These are phyloP conservation scores for Pouteria campechiana DNA, from an alignment of 179 eudicot species.

Conservation along the genomic window DNA sequence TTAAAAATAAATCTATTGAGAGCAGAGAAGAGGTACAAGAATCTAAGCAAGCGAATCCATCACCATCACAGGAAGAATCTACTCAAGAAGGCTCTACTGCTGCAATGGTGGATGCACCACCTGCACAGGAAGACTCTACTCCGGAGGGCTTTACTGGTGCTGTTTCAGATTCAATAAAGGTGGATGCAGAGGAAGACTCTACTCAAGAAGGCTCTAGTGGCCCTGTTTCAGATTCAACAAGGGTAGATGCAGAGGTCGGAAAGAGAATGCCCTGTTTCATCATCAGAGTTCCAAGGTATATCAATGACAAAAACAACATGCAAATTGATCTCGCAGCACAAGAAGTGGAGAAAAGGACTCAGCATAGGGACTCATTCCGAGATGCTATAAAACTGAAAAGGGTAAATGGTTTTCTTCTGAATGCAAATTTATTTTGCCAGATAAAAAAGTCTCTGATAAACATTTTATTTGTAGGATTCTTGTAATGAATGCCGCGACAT, in stretches of 20 bases:
- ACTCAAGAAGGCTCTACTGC: background rate
- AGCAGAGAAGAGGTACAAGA: slow-evolving; percentile 9
- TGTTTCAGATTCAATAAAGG: background rate
- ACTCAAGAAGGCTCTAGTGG: slow-evolving; percentile 18
- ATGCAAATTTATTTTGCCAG: background rate
- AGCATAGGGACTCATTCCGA: slow-evolving; percentile 49
- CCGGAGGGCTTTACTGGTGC: background rate
- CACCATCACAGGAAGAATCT: slow-evolving; percentile 11
- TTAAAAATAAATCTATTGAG: slow-evolving; percentile 4
- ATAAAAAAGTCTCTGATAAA: slow-evolving; percentile 8
- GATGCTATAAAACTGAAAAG: slow-evolving; percentile 24
- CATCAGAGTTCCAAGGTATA: slow-evolving; percentile 66
- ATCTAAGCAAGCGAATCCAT: too few relatives aligned
- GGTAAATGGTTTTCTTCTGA: slow-evolving; percentile 22
- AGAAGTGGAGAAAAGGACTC: slow-evolving; percentile 51
- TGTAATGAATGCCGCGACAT: slow-evolving; percentile 10
- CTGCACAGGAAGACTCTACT: slow-evolving; percentile 2
- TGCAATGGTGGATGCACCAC: slow-evolving; percentile 7
- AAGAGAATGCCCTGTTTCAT: slow-evolving; percentile 60
- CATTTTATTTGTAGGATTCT: slow-evolving; percentile 34
- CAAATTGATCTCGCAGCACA: slow-evolving; percentile 36
- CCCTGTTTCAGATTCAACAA: slow-evolving; percentile 21
- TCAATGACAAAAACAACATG: slow-evolving; percentile 46
- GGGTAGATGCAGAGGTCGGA: slow-evolving; percentile 18
- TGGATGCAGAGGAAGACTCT: slow-evolving; percentile 1